Evolutionary conservation across 2,329 filamentous ascomycete species (phyloP).

Genomic region (Emericellopsis cladophorae): DNA sequence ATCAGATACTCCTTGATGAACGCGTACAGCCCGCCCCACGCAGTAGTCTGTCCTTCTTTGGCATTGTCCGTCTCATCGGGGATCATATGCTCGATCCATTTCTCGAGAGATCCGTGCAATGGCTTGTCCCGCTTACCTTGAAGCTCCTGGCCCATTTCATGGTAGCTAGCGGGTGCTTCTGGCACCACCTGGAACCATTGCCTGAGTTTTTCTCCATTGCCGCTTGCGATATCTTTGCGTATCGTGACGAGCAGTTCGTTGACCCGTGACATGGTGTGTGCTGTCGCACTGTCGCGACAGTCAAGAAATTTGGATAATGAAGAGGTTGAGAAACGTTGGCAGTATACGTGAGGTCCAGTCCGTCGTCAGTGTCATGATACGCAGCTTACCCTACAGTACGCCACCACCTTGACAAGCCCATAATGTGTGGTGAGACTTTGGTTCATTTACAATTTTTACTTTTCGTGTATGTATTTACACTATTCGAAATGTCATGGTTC

Average conservation of each 20-base stretch:
- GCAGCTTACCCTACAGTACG: too few species aligned
- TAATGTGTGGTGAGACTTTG: too few species aligned
- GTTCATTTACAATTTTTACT: too few species aligned
- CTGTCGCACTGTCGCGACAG: too few species aligned
- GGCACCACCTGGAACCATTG: slow-evolving; percentile 67
- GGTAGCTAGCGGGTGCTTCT: slow-evolving; percentile 53
- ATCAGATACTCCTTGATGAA: slow-evolving; percentile 74
- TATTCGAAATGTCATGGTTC: not conserved
- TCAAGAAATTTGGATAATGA: too few species aligned
- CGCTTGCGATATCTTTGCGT: slow-evolving; percentile 19
- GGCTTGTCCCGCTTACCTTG: slow-evolving; percentile 27
- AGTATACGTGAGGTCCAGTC: too few species aligned
- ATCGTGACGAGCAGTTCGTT: slow-evolving; percentile 57
- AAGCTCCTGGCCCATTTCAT: slow-evolving; percentile 55
- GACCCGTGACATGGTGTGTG: slow-evolving; percentile 42
- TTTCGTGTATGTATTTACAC: too few species aligned
- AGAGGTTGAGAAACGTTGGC: too few species aligned
- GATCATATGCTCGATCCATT: slow-evolving; percentile 49
- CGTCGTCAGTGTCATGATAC: too few species aligned
- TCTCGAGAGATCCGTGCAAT: slow-evolving; percentile 29
- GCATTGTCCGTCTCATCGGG: slow-evolving; percentile 49
- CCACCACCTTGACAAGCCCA: too few species aligned
- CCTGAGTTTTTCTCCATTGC: slow-evolving; percentile 31
- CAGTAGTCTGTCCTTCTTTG: slow-evolving; percentile 48
- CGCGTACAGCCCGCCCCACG: slow-evolving; percentile 64